Conservation (phyloP, 768 basidiomycete species). For the Mycena filopes region DNA sequence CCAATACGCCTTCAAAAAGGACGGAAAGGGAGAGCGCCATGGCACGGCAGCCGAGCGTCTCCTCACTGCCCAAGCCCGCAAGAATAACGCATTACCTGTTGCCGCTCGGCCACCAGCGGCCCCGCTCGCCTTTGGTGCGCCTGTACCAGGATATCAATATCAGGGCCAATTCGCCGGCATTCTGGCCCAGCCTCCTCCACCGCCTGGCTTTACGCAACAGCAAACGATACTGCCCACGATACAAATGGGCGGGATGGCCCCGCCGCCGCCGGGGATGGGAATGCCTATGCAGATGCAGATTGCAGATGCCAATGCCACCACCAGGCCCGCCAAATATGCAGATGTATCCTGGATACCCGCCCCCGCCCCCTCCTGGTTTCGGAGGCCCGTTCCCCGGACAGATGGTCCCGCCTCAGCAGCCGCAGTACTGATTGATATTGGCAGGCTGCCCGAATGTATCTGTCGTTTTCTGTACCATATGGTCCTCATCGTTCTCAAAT, state of each 20-base stretch:
- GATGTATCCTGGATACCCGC: conserved; percentile 62
- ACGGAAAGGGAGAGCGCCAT: conserved; percentile 97
- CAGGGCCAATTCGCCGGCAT: conserved; percentile 95
- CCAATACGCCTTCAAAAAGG: conserved; percentile 99
- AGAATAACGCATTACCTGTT: conserved; percentile 91
- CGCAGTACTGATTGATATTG: conserved; percentile 43
- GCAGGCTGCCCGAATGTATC: conserved; percentile 25
- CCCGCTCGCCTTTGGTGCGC: conserved; percentile 76
- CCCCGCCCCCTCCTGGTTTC: conserved; percentile 75
- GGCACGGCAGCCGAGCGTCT: conserved; percentile 97
- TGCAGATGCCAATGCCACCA: conserved; percentile 45
- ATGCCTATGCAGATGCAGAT: conserved; percentile 43
- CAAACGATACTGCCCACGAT: conserved; percentile 70
- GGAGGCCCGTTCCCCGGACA: conserved; percentile 57
- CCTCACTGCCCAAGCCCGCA: conserved; percentile 93
- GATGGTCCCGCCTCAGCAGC: conserved; percentile 54
- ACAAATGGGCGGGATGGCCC: conserved; percentile 45
- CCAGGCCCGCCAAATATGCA: conserved; percentile 50
- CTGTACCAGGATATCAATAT: conserved; percentile 79
- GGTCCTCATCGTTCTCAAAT: conserved; percentile 7
- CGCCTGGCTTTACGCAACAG: conserved; percentile 81
- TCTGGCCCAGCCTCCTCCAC: conserved; percentile 84
- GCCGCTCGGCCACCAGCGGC: conserved; percentile 79
- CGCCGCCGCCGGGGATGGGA: conserved; percentile 26
- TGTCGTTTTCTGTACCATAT: conserved; percentile 31